Conservation (phyloP, 140 eudicot species). For the Bidens hawaiensis region DNA sequence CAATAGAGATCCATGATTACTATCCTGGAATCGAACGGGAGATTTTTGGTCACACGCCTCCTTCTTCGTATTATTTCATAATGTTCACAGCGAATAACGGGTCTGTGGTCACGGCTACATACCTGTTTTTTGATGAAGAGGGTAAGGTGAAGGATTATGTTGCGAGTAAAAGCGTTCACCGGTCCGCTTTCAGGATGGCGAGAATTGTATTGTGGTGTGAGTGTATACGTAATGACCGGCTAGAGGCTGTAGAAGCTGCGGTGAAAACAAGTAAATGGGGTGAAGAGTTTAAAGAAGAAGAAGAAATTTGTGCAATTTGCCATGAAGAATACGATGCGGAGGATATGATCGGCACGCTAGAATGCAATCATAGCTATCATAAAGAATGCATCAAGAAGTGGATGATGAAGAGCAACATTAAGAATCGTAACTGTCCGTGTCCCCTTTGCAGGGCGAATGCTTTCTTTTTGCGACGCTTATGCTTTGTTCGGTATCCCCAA, state of each 20-base stretch:
- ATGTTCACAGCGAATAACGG: not conserved
- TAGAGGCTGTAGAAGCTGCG: not conserved
- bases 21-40: not conserved
- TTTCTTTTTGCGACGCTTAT: too few species aligned
- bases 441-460: not conserved
- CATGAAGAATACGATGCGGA: not conserved
- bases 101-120: not conserved
- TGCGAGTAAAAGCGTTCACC: not conserved
- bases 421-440: too few species aligned
- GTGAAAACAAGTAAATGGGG: not conserved
- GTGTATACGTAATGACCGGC: not conserved
- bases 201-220: not conserved
- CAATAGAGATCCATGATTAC: not conserved
- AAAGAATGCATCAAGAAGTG: not conserved
- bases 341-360: not conserved
- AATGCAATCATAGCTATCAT: not conserved
- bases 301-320: not conserved
- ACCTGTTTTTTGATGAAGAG: not conserved
- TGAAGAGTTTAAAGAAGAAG: not conserved
- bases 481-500: too few species aligned
- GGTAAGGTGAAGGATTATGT: not conserved
- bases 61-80: not conserved
- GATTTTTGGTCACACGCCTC: not conserved
- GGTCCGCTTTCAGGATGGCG: not conserved
- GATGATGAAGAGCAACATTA: not conserved